phyloP scores from a whole-genome alignment of 176 grass and related monocot species.

The Puccinellia tenuiflora region DNA sequence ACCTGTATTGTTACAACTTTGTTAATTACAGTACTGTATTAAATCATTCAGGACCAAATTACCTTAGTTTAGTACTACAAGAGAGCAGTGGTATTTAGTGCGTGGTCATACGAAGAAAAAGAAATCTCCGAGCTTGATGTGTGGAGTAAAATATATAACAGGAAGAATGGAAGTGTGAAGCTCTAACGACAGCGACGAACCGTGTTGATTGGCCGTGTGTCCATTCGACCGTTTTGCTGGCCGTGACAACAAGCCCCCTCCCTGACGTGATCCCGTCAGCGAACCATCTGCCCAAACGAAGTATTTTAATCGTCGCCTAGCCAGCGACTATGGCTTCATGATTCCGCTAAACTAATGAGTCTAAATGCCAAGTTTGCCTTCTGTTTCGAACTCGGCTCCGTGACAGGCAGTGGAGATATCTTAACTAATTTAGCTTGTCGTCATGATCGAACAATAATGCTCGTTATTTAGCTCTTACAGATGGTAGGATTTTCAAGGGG shows the following conservation, averaged over 20 bases:
- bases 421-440: constrained; percentile 8
- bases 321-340: constrained; percentile 20
- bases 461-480: not conserved
- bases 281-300: not conserved
- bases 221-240: not conserved
- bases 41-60: not conserved
- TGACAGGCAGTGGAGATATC: constrained; percentile 26
- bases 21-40: too few species aligned
- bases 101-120: not conserved
- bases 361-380: constrained; percentile 30
- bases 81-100: not conserved
- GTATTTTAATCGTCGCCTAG: not conserved
- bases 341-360: constrained; percentile 22
- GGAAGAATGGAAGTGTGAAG: not conserved
- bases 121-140: not conserved
- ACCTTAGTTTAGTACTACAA: not conserved
- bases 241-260: not conserved
- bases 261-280: constrained; percentile 27
- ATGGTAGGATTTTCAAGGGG: not conserved
- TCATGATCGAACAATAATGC: constrained; percentile 39
- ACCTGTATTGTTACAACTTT: too few species aligned
- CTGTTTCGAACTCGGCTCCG: constrained; percentile 14
- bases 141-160: not conserved
- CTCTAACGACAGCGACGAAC: not conserved
- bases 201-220: not conserved